Evolutionary conservation across 2,329 filamentous ascomycete species (phyloP), one percentile per base, ranked within the genome.

Genomic region (Diaporthe nobilis): DNA sequence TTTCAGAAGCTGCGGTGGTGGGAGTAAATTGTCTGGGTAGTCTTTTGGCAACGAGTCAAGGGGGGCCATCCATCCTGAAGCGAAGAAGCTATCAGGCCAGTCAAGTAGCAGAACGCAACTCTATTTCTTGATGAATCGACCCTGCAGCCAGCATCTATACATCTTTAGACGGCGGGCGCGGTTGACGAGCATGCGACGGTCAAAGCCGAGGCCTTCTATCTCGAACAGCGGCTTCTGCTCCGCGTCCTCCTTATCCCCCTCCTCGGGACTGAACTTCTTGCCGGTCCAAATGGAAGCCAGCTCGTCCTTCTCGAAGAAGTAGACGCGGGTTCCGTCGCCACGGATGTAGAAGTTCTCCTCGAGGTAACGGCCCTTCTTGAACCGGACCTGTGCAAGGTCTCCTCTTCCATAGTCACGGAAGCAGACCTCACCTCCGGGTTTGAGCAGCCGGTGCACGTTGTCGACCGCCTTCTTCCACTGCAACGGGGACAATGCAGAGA

Each of bases 291-390:
- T 96, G 58, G 89, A 84, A 72, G 90, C 89, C 72, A 99, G 87
- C 85, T 99, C 93, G 47, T 96, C 92, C 83, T 92, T 89, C 75
- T 98, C 96, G 81, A 99, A 99, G 85, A 99, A 99, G 85, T 98
- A 99, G 0, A 99, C 97, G 9, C 97, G 90, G 5, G 97, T 99
- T 2, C 97, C 97, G 83, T 99, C 97, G 2, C 97, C 97, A 47
- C 97, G 89, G 60, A 98, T 94, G 83, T 99, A 99, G 81, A 99
- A 99, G 82, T 98, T 99, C 85, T 98, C 97, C 74, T 95, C 94
- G 82, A 99, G 89, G 81, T 96, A 98, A 55, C 97, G 90, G 17
- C 95, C 95, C 86, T 98, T 98, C 86, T 97, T 98, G 87, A 99
- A 98, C 76, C 97, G 91, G 77, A 99, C 97, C 87, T 99, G 97